Evolutionary conservation across 352 stramenopile genomes (phyloP).

Genomic region (Phytophthora sp.): DNA sequence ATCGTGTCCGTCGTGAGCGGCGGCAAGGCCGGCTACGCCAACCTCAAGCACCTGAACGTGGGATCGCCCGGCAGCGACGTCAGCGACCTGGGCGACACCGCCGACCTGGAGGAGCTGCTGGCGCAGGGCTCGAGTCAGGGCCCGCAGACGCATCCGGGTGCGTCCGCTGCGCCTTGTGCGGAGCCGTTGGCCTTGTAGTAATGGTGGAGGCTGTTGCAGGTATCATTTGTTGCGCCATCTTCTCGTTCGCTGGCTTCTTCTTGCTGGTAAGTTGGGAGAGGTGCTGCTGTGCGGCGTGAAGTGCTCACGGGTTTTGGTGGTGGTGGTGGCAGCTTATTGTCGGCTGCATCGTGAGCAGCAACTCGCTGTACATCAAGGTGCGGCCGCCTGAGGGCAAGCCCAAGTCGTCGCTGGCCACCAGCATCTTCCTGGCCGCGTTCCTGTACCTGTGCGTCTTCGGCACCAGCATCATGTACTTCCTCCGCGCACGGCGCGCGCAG

Average conservation of each 20-base stretch:
- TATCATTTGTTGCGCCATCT: constrained; percentile 81
- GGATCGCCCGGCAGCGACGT: constrained; percentile 77
- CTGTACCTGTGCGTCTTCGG: constrained; percentile 87
- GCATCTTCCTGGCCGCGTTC: constrained; percentile 87
- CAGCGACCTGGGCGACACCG: constrained; percentile 82
- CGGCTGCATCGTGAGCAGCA: constrained; percentile 85
- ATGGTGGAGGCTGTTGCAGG: constrained; percentile 21
- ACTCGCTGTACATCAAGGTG: constrained; percentile 89
- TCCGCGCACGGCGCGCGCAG: constrained; percentile 73
- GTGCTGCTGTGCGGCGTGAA: not conserved
- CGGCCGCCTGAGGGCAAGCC: constrained; percentile 77
- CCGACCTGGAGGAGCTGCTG: constrained; percentile 81
- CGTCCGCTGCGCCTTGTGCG: constrained; percentile 1
- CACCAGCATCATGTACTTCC: constrained; percentile 88
- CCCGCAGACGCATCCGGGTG: constrained; percentile 74
- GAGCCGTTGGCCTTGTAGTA: not conserved
- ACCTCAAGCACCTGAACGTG: constrained; percentile 84
- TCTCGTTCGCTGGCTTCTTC: constrained; percentile 76
- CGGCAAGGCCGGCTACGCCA: constrained; percentile 80
- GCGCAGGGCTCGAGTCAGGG: constrained; percentile 74
- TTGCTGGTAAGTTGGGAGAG: constrained; percentile 54
- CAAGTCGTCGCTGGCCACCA: constrained; percentile 84
- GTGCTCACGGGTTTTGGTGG: not conserved
- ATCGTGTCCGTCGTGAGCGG: constrained; percentile 73
- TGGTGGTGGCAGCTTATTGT: constrained; percentile 62